Evolutionary conservation across 192 early-diverging fungal genomes (phyloP).

Genomic region (Linnemannia schmuckeri): DNA sequence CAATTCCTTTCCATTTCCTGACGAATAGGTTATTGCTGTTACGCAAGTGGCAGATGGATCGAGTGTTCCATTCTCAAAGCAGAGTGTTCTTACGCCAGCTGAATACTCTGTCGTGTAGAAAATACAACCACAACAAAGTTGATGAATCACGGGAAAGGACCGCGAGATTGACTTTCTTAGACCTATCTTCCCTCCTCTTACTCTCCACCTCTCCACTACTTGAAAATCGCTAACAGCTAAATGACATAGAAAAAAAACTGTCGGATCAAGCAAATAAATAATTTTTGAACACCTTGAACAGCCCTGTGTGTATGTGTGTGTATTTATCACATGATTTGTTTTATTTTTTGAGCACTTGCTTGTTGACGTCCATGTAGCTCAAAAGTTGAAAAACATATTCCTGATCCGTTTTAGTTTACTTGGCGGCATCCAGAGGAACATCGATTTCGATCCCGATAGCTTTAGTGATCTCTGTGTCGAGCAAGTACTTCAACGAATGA

Average conservation of each 20-base stretch:
- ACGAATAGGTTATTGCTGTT: slow-evolving; percentile 68
- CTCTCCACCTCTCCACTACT: too few species aligned
- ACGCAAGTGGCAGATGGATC: slow-evolving; percentile 67
- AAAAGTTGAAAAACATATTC: neutral
- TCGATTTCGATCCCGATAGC: slow-evolving; percentile 59
- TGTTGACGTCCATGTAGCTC: too few species aligned
- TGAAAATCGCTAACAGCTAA: too few species aligned
- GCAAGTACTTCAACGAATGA: slow-evolving; percentile 74
- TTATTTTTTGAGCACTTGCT: too few species aligned
- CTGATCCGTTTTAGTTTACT: neutral
- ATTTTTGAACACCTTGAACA: too few species aligned
- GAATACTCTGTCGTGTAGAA: slow-evolving; percentile 86
- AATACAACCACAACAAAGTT: neutral
- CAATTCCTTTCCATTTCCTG: neutral
- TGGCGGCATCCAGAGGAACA: slow-evolving; percentile 53
- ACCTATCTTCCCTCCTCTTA: neutral
- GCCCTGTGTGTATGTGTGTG: too few species aligned
- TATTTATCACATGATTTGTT: too few species aligned
- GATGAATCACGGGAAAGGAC: neutral
- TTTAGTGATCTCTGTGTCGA: slow-evolving; percentile 76
- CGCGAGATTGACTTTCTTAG: neutral
- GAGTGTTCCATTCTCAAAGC: slow-evolving; percentile 78
- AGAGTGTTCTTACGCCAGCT: slow-evolving; percentile 78
- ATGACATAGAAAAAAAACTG: too few species aligned
- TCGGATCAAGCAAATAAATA: too few species aligned